Percentiles rank a stretch among this genome's conserved stretches.
Evolutionary conservation across 148 eudicot genomes (phyloP).

Genomic region (Vaccinium macrocarpon): DNA sequence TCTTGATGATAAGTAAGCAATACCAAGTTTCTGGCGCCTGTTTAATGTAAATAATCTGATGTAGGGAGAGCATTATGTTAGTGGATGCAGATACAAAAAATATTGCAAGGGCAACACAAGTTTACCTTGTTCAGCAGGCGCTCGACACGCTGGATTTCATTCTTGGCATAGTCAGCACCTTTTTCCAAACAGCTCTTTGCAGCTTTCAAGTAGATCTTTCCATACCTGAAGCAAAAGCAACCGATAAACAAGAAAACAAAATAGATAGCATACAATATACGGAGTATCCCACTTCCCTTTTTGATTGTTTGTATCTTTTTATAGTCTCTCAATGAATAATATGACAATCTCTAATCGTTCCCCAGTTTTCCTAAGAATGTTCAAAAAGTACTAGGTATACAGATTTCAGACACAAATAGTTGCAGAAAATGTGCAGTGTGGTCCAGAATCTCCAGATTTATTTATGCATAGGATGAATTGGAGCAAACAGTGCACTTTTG

Average conservation of each 20-base stretch:
- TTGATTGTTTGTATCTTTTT: background rate
- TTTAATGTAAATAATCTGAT: background rate
- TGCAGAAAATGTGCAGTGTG: background rate
- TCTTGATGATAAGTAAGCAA: background rate
- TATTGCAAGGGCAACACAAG: background rate
- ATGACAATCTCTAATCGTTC: background rate
- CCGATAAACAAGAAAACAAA: slow-evolving; percentile 2
- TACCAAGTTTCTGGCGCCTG: background rate
- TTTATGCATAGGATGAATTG: background rate
- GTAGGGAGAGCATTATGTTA: background rate
- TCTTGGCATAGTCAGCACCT: slow-evolving; percentile 89
- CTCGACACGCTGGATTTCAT: slow-evolving; percentile 77
- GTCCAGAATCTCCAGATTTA: background rate
- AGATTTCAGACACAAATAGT: background rate
- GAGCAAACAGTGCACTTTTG: background rate
- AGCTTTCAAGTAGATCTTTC: slow-evolving; percentile 78
- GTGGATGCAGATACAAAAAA: background rate
- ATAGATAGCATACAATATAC: background rate
- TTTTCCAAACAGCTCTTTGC: slow-evolving; percentile 88
- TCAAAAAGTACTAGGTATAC: background rate
- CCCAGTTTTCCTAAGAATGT: background rate
- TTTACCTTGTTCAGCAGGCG: slow-evolving; percentile 89
- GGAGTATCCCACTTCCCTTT: background rate
- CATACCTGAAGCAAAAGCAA: slow-evolving; percentile 47
- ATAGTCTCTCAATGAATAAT: background rate